These are phyloP conservation scores for Trichomonascaceae sp. DNA, from an alignment of 1,139 yeast genomes.

Conservation along the genomic window DNA sequence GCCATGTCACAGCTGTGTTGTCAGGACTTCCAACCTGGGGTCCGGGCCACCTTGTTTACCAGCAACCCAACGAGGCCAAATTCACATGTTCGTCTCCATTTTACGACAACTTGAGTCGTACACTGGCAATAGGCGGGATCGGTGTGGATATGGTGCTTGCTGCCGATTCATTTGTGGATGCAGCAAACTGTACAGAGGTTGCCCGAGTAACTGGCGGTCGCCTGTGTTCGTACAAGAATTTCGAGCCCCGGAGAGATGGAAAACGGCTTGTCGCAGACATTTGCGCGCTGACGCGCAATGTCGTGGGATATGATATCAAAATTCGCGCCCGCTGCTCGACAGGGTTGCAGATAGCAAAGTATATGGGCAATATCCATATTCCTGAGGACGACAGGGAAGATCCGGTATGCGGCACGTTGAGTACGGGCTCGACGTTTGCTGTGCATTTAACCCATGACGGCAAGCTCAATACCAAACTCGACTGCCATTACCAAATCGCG, in stretches of 20 bases:
- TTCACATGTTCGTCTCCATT: slow-evolving; percentile 50
- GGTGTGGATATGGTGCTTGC: slow-evolving; percentile 71
- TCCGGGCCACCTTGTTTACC: slow-evolving; percentile 58
- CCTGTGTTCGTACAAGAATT: slow-evolving; percentile 52
- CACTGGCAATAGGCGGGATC: slow-evolving; percentile 44
- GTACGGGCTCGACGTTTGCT: slow-evolving; percentile 54
- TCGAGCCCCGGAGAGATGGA: slow-evolving; percentile 60
- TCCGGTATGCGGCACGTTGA: slow-evolving; percentile 58
- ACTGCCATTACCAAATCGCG: slow-evolving; percentile 89
- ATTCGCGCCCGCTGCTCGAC: slow-evolving; percentile 78
- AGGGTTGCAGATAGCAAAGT: slow-evolving; percentile 74
- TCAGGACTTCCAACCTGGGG: slow-evolving; percentile 72
- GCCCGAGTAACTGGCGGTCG: slow-evolving; percentile 64
- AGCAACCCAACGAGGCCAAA: slow-evolving; percentile 21
- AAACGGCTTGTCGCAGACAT: slow-evolving; percentile 44
- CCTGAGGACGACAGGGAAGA: slow-evolving; percentile 29
- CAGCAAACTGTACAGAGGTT: slow-evolving; percentile 60
- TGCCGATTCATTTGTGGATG: slow-evolving; percentile 52
- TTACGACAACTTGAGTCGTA: slow-evolving; percentile 48
- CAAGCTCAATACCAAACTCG: slow-evolving; percentile 53
- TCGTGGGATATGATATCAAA: slow-evolving; percentile 66
- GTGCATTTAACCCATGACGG: slow-evolving; percentile 71
- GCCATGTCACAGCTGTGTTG: slow-evolving; percentile 62
- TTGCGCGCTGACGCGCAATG: slow-evolving; percentile 27
- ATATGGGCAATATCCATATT: slow-evolving; percentile 42